Evolutionary conservation across 1,284 basidiomycete species (phyloP), one percentile per base, ranked within the genome.

Genomic region (Ceratobasidium sp.): DNA sequence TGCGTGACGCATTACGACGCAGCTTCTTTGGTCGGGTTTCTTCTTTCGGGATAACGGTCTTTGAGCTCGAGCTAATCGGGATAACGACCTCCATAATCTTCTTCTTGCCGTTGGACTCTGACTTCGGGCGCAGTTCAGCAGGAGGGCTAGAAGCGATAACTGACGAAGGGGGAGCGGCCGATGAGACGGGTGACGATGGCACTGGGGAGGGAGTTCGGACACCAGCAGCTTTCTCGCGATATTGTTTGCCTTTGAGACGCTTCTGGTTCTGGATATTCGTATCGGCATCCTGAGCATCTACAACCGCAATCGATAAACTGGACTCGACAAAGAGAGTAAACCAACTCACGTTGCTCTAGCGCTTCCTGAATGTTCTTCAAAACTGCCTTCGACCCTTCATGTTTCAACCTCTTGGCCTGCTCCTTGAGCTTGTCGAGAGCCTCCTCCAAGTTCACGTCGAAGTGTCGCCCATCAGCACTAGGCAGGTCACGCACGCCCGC

Each of bases 401-500:
- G 82, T 73, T 88, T 85, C 13, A 95, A 81, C 9, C 86, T 83
- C 49, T 91, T 88, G 0, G 91, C 89, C 76, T 96, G 94, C 1
- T 79, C 81, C 75, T 84, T 83, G 30, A 97, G 82, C 0, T 86
- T 84, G 8, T 83, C 81, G 59, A 92, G 81, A 21, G 88, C 85
- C 26, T 87, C 85, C 38, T 91, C 88, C 23, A 97, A 83, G 38
- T 92, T 87, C 16, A 91, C 89, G 61, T 91, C 89, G 84, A 96
- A 96, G 83, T 95, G 94, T n/a, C 95, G 88, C 8, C 94, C 94
- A 16, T 94, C 93, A 64, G 85, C 84, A 32, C 83, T 80, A 0
- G 92, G 91, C 46, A 94, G 82, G 21, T 86, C 81, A 1, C 89
- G 88, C 6, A 85, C 87, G 13, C 87, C 92, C 11, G 91, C 88